Base-by-base conservation (phyloP, 257 asterid genomes). In the Rauvolfia tetraphylla region DNA sequence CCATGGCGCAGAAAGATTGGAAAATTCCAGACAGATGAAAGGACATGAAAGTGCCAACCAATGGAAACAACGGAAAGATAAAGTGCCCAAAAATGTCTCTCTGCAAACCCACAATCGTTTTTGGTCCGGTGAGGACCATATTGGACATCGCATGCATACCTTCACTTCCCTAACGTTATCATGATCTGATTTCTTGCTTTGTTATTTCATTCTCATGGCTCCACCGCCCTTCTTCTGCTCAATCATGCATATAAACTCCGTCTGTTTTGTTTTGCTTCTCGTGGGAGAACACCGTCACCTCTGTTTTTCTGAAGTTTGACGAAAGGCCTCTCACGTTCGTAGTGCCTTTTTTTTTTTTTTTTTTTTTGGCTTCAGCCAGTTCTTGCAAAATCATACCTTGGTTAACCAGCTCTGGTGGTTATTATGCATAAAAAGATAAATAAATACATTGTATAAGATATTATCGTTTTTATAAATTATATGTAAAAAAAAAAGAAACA, bases 61-160 rank as follows among this genome's bases (percentile, higher is more conserved):
- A 49, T 11, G 54, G 72, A 51, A 71, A 44, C 9, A 46, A 71
- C 38, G 67, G 66, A 73, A 72, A 62, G 68, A 39, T n/a, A n/a
- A n/a, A n/a, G n/a, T n/a, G n/a, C n/a, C n/a, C n/a, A n/a, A n/a
- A n/a, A n/a, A n/a, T 61, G 72, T 71, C 44, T 46, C 8, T 44
- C 51, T 36, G 68, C 49, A 71, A 71, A 72, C 81, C 73, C 76
- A 58, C 76, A 66, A 34, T 27, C 44, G 29, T 62, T 27, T 61
- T 42, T 62, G 38, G 65, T 31, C 11, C 0, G 59, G 62, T 77
- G 62, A 49, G 38, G 79, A 48, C 72, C 72, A 38, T 42, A 46
- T 46, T 46, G 14, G 79, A 51, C 33, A 27, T 62, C 75, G 80
- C 75, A 77, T 77, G 75, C 80, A 29, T 56, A 41, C 31, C 54